phyloP scores from a whole-genome alignment of 2,329 filamentous ascomycete species.

The Pseudofabraea citricarpa region DNA sequence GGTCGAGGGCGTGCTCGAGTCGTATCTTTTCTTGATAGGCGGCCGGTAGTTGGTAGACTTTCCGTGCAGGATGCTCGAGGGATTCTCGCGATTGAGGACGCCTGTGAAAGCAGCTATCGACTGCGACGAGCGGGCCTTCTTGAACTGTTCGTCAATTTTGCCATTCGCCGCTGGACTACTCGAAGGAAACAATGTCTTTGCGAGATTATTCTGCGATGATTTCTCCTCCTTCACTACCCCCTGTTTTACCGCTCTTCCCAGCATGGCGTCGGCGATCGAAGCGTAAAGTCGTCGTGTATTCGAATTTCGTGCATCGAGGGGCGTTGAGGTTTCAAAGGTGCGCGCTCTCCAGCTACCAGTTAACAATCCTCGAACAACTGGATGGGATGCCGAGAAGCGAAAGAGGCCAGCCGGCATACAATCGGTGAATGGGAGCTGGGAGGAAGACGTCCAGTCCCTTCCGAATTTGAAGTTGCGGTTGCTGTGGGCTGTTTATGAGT shows the following conservation, averaged over 20 bases:
- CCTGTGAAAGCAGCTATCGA: conserved; percentile 31
- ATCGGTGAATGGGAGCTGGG: conserved; percentile 8
- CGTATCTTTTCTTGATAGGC: conserved; percentile 4
- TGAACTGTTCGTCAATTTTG: conserved; percentile 47
- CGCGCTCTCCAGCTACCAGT: conserved; percentile 22
- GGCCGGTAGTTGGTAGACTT: conserved; percentile 19
- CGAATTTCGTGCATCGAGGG: conserved; percentile 6
- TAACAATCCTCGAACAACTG: conserved; percentile 20
- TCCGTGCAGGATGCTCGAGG: conserved; percentile 12
- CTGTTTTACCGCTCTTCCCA: conserved; percentile 22
- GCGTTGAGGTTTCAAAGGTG: no score
- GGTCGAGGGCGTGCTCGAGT: conserved; percentile 28
- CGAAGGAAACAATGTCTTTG: conserved; percentile 52
- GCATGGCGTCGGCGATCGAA: conserved; percentile 29
- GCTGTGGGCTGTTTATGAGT: no score
- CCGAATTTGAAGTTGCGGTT: background rate
- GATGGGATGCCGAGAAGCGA: conserved; percentile 19
- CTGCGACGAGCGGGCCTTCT: conserved; percentile 35
- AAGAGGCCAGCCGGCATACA: conserved; percentile 26
- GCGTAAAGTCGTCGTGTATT: conserved; percentile 17
- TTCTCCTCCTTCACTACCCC: conserved; percentile 9
- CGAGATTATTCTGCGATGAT: conserved; percentile 17
- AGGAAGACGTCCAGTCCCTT: background rate
- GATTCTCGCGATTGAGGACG: conserved; percentile 15
- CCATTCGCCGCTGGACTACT: conserved; percentile 44